Conservation (phyloP, 306 rosid genomes). For the Fragaria ananassa region DNA sequence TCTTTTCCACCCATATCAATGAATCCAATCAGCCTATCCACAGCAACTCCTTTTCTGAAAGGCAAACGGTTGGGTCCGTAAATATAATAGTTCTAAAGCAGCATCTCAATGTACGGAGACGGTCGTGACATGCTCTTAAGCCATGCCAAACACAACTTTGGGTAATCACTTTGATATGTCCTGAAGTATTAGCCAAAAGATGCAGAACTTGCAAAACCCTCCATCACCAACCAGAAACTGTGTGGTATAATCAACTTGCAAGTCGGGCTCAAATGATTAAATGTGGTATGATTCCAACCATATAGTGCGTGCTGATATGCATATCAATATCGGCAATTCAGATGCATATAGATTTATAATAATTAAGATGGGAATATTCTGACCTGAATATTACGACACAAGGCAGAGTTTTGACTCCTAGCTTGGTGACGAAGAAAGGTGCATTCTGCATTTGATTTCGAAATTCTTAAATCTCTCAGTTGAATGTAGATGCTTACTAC, state of each 20-base stretch:
- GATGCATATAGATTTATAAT: not conserved
- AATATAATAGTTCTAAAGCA: not conserved
- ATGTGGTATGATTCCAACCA: not conserved
- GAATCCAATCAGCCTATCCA: slow-evolving; percentile 82
- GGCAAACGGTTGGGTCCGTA: slow-evolving; percentile 10
- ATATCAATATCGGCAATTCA: slow-evolving; percentile 11
- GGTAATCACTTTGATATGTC: not conserved
- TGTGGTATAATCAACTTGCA: not conserved
- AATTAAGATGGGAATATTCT: slow-evolving; percentile 24
- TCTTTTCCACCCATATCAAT: slow-evolving; percentile 90
- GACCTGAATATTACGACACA: slow-evolving; percentile 91
- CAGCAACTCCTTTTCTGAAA: slow-evolving; percentile 77
- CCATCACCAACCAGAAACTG: not conserved
- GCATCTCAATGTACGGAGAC: not conserved
- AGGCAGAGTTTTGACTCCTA: slow-evolving; percentile 87
- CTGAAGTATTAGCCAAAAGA: not conserved
- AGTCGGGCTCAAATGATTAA: not conserved
- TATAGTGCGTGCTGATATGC: not conserved
- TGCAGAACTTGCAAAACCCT: not conserved
- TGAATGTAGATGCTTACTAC: not conserved
- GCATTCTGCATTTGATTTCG: slow-evolving; percentile 70
- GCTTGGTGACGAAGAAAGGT: slow-evolving; percentile 80
- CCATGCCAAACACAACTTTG: slow-evolving; percentile 20
- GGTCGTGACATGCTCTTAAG: not conserved
- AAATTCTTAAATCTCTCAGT: not conserved